A percentile compares a stretch with the other conserved stretches of the same genome.
Evolutionary conservation across 805 yeast genomes (phyloP).

Genomic region (Yamadazyma paraphyllophila): DNA sequence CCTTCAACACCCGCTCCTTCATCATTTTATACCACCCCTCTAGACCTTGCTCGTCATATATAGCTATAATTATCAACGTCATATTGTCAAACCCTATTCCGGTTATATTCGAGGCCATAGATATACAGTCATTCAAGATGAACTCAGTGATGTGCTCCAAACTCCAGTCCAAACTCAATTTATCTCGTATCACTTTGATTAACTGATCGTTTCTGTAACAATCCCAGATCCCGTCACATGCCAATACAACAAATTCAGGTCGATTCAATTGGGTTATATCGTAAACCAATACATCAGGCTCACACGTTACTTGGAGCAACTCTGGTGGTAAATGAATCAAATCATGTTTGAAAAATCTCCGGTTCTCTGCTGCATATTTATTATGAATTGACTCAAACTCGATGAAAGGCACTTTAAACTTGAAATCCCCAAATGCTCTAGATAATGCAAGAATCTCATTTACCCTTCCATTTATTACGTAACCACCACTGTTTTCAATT

Average conservation of each 20-base stretch:
- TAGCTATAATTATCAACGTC: conserved; percentile 68
- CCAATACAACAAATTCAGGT: conserved; percentile 41
- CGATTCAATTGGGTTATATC: conserved; percentile 22
- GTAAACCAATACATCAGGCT: conserved; percentile 41
- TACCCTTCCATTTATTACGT: conserved; percentile 36
- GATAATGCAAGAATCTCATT: conserved; percentile 44
- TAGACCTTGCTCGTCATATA: conserved; percentile 46
- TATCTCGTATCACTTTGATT: conserved; percentile 52
- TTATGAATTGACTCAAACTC: conserved; percentile 26
- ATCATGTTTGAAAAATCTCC: conserved; percentile 21
- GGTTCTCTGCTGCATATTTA: conserved; percentile 25
- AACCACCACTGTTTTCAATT: conserved; percentile 41
- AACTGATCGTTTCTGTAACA: conserved; percentile 55
- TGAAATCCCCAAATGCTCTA: conserved; percentile 45
- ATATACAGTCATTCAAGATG: conserved; percentile 62
- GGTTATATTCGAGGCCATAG: conserved; percentile 68
- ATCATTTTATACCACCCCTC: conserved; percentile 60
- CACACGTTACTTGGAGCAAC: conserved; percentile 41
- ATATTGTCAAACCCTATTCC: conserved; percentile 83
- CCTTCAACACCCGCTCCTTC: conserved; percentile 37
- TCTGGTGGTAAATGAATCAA: conserved; percentile 42
- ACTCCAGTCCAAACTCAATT: conserved; percentile 55
- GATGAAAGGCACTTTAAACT: conserved; percentile 40
- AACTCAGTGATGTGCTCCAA: conserved; percentile 58
- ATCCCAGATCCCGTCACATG: conserved; percentile 50